These are phyloP conservation scores for Kluyveromyces dobzhanskii DNA, from an alignment of 805 yeast genomes.

Conservation along the genomic window DNA sequence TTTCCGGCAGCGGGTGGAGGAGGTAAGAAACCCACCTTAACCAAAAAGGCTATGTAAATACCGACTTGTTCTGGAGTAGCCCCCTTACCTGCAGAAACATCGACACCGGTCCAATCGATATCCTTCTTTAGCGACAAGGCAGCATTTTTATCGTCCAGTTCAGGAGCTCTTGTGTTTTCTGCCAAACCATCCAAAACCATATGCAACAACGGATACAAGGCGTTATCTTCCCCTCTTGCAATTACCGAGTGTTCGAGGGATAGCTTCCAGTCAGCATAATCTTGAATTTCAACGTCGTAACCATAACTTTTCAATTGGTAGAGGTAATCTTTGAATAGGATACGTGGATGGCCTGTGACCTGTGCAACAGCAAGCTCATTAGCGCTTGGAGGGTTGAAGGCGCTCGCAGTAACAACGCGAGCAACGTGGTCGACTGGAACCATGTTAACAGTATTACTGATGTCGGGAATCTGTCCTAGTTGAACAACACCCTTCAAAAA, in stretches of 20 bases:
- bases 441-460: constrained; percentile 83
- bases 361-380: constrained; percentile 68
- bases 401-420: constrained; percentile 73
- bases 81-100: constrained; percentile 64
- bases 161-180: constrained; percentile 88
- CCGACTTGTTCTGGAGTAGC: constrained; percentile 62
- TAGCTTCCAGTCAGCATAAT: constrained; percentile 73
- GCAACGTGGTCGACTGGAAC: constrained; percentile 99
- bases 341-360: constrained; percentile 96
- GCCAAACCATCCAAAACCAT: constrained; percentile 92
- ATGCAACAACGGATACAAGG: constrained; percentile 87
- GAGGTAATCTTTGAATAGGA: constrained; percentile 67
- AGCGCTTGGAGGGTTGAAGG: constrained; percentile 60
- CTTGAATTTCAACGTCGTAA: constrained; percentile 51
- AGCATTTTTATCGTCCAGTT: constrained; percentile 82
- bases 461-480: constrained; percentile 77
- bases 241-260: constrained; percentile 70
- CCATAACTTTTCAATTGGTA: constrained; percentile 63
- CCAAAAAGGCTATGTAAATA: constrained; percentile 70
- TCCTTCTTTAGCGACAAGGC: constrained; percentile 58
- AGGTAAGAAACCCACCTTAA: constrained; percentile 72
- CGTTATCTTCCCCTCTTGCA: constrained; percentile 67
- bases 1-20: constrained; percentile 41
- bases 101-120: constrained; percentile 53
- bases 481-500: constrained; percentile 93